Conservation (phyloP, 2,329 filamentous ascomycete species). For the Penicillium sp. region DNA sequence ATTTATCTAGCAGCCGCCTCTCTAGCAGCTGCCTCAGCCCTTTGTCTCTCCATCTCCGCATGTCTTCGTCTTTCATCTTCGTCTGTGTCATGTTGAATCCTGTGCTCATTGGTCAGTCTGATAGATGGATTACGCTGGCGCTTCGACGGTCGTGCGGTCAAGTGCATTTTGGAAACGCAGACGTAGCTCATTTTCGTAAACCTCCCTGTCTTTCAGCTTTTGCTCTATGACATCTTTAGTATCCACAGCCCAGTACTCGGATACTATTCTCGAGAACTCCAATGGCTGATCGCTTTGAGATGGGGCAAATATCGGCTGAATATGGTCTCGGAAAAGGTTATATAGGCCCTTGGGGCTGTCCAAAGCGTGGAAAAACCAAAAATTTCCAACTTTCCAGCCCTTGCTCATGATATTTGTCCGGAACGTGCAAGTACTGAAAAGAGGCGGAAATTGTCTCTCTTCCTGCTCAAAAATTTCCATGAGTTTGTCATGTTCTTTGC, state of each 20-base stretch:
- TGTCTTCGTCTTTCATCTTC: too few species aligned
- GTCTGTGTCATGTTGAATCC: too few species aligned
- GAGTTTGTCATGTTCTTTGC: conserved; percentile 16
- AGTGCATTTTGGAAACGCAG: too few species aligned
- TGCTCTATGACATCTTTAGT: not conserved
- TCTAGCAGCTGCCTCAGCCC: too few species aligned
- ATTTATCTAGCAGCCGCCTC: conserved; percentile 71
- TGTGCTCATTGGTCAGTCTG: too few species aligned
- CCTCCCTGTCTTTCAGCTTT: not conserved
- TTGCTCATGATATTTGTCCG: conserved; percentile 17
- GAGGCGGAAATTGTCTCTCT: conserved; percentile 10
- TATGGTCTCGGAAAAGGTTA: conserved; percentile 17
- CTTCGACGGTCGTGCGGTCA: too few species aligned
- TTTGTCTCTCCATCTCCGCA: too few species aligned
- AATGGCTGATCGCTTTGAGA: not conserved
- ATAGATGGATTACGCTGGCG: too few species aligned
- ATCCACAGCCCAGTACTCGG: conserved; percentile 2
- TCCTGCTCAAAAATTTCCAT: conserved; percentile 21
- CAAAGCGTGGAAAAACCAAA: conserved; percentile 30
- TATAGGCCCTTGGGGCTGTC: conserved; percentile 25
- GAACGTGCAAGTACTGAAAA: not conserved
- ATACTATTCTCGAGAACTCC: conserved; percentile 1
- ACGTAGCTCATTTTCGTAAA: not conserved
- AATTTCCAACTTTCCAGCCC: conserved; percentile 24
- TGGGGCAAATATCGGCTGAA: not conserved